Evolutionary conservation across 148 eudicot species (phyloP).

Genomic region (Arctostaphylos glauca): DNA sequence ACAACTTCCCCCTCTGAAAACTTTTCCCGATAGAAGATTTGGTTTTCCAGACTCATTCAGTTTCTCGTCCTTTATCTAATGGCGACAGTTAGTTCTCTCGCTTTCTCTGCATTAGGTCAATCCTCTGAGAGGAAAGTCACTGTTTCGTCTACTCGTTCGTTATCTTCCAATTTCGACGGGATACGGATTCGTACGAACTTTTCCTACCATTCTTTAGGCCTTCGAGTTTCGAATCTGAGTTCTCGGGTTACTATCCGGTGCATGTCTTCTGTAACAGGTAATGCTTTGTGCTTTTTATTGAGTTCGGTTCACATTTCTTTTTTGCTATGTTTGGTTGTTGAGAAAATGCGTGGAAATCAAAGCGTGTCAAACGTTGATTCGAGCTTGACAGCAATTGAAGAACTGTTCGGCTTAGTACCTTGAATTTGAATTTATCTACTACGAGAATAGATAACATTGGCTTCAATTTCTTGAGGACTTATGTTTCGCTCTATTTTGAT

Average conservation of each 20-base stretch:
- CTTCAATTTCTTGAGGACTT: background rate
- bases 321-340: background rate
- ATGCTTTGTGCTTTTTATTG: background rate
- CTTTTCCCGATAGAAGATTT: background rate
- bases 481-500: background rate
- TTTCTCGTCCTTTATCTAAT: constrained; percentile 19
- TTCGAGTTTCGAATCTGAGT: constrained; percentile 31
- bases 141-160: constrained; percentile 28
- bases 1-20: constrained; percentile 11
- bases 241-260: constrained; percentile 44
- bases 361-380: background rate
- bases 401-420: background rate
- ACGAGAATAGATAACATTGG: background rate
- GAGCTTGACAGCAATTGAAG: background rate
- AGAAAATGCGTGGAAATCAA: background rate
- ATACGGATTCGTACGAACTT: constrained; percentile 30
- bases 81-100: constrained; percentile 65
- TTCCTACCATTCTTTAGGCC: constrained; percentile 14
- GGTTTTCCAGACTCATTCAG: background rate
- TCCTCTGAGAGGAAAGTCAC: constrained; percentile 38
- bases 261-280: constrained; percentile 44
- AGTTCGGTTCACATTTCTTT: background rate
- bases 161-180: constrained; percentile 32
- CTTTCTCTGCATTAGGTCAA: constrained; percentile 47
- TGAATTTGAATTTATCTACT: background rate